Base-by-base conservation (phyloP, 2,329 filamentous ascomycete species). In the Colletotrichum orbiculare region DNA sequence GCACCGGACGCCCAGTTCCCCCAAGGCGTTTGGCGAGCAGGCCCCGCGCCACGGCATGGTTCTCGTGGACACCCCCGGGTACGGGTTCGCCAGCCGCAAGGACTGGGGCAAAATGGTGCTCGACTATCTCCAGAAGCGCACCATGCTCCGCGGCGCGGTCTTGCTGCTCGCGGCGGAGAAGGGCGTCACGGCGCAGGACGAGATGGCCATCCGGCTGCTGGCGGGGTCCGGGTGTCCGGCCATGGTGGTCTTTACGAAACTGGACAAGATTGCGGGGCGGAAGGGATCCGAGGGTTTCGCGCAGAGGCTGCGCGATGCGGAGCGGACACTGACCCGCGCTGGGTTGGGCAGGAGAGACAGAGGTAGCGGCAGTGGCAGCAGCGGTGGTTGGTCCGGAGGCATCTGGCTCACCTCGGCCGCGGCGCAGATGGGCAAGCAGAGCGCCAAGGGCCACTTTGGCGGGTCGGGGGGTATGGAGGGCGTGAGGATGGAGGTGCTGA, bases 171-270 rank as follows among this genome's bases (percentile, higher is more conserved):
- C 86, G 37, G 81, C 82, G 3, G 80, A 85, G 60, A 84, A 86
- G 49, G 82, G 81, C 12, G 74, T 86, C 2, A 83, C 84, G 67
- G 73, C 76, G 25, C 78, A 78, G 52, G 86, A 88, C 69, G 72
- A 73, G 11, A 77, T 80, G 74, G 77, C 84, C 66, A 72, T 88
- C 39, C 72, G 76, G 61, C 73, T 84, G 48, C 75, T 88, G 68
- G 76, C 82, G 54, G 74, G 79, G 53, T 76, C 78, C 4, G 78
- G 78, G 9, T 77, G 82, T 37, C 76, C 77, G 55, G 85, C 83
- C 1, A 71, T 81, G 7, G 79, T 87, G 1, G 79, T 87, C 5
- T 72, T 89, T 53, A 88, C 86, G 10, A 87, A 87, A 73, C 83
- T 82, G 12, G 86, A 88, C 69, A 87, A 87, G 71, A 61, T 77